Base-by-base conservation (phyloP, 2,329 filamentous ascomycete genomes). In the Peltaster fructicola region DNA sequence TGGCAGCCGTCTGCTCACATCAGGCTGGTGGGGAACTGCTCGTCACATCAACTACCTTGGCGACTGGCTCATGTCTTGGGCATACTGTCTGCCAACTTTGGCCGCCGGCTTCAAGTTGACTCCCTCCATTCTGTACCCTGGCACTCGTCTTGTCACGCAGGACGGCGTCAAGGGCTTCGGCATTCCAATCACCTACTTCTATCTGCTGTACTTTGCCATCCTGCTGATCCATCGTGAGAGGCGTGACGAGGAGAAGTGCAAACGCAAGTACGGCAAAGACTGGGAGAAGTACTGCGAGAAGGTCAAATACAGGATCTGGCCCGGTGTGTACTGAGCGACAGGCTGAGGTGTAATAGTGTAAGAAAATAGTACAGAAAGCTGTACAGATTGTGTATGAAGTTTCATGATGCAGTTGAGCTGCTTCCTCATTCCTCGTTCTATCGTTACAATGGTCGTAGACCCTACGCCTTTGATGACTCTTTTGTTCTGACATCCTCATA, bases 41-140 rank as follows among this genome's bases (percentile, higher is more conserved):
- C 70, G 85, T 20, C 85, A 95, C 53, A 85, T 93, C 62, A 95
- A 93, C 58, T 93, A 95, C 53, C 55, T 91, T 1, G 85, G 84
- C 25, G 85, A 95, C 56, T 93, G 84, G 84, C 63, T 88, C 37
- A 84, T 91, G 68, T 69, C 75, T 6, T 93, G 81, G 80, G 71
- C 81, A 0, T 93, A 88, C 53, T 80, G 72, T 36, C 61, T 93
- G 20, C 84, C 85, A 1, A 92, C 84, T 1, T 78, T 79, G 1
- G 50, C 90, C 31, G 76, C 82, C 0, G 84, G 84, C 8, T 92
- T 85, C 48, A 58, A 73, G 19, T 71, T 91, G 24, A 53, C 63
- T 21, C 57, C 73, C 10, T 57, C 65, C 3, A 61, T 68, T 0
- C 58, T 66, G 30, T 61, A 67, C 30, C 56, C 51, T 26, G 51